Percentiles rank a stretch among this genome's conserved stretches.
phyloP scores from a whole-genome alignment of 192 early-diverging fungal genomes.

The Piromyces finnis region DNA sequence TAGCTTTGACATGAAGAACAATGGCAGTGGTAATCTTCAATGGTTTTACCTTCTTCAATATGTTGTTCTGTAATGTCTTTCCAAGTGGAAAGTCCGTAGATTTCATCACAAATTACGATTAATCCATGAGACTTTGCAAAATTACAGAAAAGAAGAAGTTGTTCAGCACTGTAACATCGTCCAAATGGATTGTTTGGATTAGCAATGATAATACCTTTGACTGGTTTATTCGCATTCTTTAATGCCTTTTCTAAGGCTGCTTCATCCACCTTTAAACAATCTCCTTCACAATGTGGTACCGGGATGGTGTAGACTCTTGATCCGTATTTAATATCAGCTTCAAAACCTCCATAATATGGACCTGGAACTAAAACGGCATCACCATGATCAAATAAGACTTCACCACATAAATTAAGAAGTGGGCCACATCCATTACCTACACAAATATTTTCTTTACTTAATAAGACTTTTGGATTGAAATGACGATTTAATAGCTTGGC shows the following conservation, averaged over 20 bases:
- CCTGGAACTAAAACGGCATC: no score
- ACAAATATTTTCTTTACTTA: no score
- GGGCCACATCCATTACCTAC: no score
- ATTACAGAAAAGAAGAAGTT: conserved; percentile 25
- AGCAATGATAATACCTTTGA: conserved; percentile 41
- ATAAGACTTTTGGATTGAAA: no score
- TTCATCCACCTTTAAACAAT: conserved; percentile 10
- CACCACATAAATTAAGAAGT: no score
- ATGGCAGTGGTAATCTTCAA: background rate
- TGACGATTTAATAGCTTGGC: no score
- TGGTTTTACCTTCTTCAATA: background rate
- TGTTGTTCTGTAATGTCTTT: background rate
- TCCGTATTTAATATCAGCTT: no score
- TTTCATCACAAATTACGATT: conserved; percentile 61
- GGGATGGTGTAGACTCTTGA: conserved; percentile 28
- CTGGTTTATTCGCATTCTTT: conserved; percentile 14
- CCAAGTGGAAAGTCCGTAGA: conserved; percentile 56
- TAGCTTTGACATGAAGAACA: background rate
- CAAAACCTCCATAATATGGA: no score
- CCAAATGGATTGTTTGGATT: conserved; percentile 63
- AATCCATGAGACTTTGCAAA: conserved; percentile 47
- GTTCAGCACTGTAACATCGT: conserved; percentile 23
- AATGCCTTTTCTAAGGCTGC: conserved; percentile 24
- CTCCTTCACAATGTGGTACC: conserved; percentile 18
- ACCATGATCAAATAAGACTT: no score